Base-by-base conservation (phyloP, 73 alveolate genomes). In the Durusdinium trenchii region DNA sequence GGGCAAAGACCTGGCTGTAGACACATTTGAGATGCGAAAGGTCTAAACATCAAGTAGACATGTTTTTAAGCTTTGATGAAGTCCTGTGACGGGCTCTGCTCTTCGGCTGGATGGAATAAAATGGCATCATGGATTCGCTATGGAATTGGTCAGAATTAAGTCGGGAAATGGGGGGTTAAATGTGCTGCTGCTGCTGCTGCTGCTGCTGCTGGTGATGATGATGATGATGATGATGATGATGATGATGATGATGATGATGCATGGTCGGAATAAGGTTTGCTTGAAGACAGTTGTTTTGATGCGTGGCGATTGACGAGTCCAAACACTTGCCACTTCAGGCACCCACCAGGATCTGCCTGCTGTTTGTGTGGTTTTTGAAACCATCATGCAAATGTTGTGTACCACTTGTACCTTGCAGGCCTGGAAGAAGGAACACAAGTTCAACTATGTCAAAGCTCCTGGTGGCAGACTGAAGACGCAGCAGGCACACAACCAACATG, bases 391-490 rank as follows among this genome's bases (percentile, higher is more conserved):
- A 38, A 6, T 9, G 42, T 16, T 64, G 9, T 35, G 46, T 35
- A 46, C 36, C 7, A 3, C 14, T 76, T 43, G 3, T 38, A 42
- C 28, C 32, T 42, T 6, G 42, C 48, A 91, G 98, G 98, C 45
- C 46, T 91, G 98, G 98, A 91, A 91, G 46, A 73, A 67, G 61
- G 61, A 67, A n/a, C 98, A 91, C 48, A 90, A 89, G 1, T 91
- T 91, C 60, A 61, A 32, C 62, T 91, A 91, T 47, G 98, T 91
- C 51, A 91, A 69, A 91, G 90, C 98, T 14, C 84, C 94, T 42
- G 94, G 84, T 38, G 99, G 99, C 62, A 48, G 50, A 23, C 71
- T 91, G 89, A 91, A 91, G 79, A 73, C 86, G 26, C 98, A 91
- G 78, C 96, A 89, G 96, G 96, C 96, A 10, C 61, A n/a, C 45